phyloP scores from a whole-genome alignment of 1,139 yeast species.

The Suhomyces bolitotheri region DNA sequence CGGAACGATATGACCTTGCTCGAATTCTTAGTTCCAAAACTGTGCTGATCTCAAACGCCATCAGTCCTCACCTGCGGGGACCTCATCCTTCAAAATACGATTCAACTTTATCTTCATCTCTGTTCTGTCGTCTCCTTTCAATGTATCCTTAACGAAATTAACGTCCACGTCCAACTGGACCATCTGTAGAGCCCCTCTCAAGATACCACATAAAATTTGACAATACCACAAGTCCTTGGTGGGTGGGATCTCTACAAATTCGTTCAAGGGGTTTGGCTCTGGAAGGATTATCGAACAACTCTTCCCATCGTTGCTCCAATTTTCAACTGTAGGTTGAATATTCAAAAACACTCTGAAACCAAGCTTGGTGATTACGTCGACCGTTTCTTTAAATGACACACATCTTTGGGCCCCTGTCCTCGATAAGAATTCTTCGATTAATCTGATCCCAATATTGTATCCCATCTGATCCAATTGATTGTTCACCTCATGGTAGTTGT shows the following conservation, averaged over 20 bases:
- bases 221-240: constrained; percentile 85
- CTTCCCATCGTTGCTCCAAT: constrained; percentile 77
- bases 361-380: constrained; percentile 79
- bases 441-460: constrained; percentile 84
- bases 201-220: constrained; percentile 84
- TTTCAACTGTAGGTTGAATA: constrained; percentile 71
- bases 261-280: constrained; percentile 84
- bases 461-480: constrained; percentile 90
- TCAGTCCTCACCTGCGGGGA: constrained; percentile 97
- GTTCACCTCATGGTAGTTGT: constrained; percentile 78
- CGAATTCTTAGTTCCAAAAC: too few relatives aligned
- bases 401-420: constrained; percentile 85
- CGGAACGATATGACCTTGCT: too few relatives aligned
- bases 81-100: constrained; percentile 82
- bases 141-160: constrained; percentile 71
- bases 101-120: constrained; percentile 75
- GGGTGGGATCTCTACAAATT: constrained; percentile 86
- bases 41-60: too few relatives aligned
- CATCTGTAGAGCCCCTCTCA: constrained; percentile 92
- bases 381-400: constrained; percentile 76
- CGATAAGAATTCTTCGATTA: constrained; percentile 91
- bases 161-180: constrained; percentile 92
- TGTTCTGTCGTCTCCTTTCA: constrained; percentile 81
- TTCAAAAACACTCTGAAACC: constrained; percentile 91
- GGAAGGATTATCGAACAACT: constrained; percentile 70